These are phyloP conservation scores for Aureobasidium namibiae DNA, from an alignment of 2,329 filamentous ascomycete genomes.

Conservation along the genomic window DNA sequence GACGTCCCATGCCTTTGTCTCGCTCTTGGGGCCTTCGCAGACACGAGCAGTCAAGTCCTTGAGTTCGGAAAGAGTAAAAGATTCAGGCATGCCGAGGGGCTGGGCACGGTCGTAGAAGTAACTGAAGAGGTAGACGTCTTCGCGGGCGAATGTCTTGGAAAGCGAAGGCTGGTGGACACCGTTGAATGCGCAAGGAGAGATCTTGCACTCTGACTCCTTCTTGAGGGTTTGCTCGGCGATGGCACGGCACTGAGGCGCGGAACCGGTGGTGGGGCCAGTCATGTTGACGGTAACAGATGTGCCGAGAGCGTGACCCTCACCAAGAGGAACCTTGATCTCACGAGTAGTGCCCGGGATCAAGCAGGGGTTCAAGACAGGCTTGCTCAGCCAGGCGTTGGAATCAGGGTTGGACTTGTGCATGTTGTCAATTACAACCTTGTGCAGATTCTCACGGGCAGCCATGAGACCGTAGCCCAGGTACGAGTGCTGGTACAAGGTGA, in stretches of 20 bases:
- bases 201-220: constrained; percentile 73
- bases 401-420: constrained; percentile 54
- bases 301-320: constrained; percentile 57
- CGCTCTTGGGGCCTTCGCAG: constrained; percentile 72
- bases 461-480: constrained; percentile 96
- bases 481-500: constrained; percentile 94
- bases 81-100: constrained; percentile 95
- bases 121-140: constrained; percentile 93
- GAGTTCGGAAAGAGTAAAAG: constrained; percentile 85
- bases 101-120: constrained; percentile 97
- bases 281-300: constrained; percentile 67
- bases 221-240: constrained; percentile 83
- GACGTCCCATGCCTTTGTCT: constrained; percentile 61
- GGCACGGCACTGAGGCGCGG: constrained; percentile 79
- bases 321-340: constrained; percentile 64
- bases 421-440: constrained; percentile 65
- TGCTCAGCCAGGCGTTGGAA: constrained; percentile 55
- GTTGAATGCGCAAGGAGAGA: constrained; percentile 96
- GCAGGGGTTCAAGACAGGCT: constrained; percentile 74
- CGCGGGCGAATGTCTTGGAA: constrained; percentile 80
- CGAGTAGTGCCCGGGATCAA: constrained; percentile 72
- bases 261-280: constrained; percentile 68
- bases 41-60: constrained; percentile 78
- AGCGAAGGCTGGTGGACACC: constrained; percentile 90
- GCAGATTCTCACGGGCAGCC: constrained; percentile 82